phyloP scores from a whole-genome alignment of 352 stramenopile genomes.

The Peronospora belbahrii region DNA sequence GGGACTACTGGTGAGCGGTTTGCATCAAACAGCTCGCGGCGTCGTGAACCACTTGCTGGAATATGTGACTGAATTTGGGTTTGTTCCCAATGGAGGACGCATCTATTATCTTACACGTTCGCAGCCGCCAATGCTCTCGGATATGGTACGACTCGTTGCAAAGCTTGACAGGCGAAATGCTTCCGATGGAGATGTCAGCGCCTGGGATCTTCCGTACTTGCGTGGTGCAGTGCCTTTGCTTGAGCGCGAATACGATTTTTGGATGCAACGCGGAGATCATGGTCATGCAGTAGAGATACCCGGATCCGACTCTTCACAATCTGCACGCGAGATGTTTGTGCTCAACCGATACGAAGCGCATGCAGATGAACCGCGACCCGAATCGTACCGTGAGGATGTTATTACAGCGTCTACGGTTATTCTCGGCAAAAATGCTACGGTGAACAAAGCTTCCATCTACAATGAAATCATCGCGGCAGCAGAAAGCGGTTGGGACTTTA shows the following conservation, averaged over 20 bases:
- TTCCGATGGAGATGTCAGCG: slow-evolving; percentile 17
- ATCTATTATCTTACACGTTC: slow-evolving; percentile 88
- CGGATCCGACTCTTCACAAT: slow-evolving; percentile 2
- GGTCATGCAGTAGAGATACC: slow-evolving; percentile 47
- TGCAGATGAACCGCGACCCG: slow-evolving; percentile 55
- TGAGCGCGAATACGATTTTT: slow-evolving; percentile 75
- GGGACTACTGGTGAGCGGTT: slow-evolving; percentile 69
- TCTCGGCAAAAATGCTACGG: background rate
- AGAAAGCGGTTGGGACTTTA: slow-evolving; percentile 88
- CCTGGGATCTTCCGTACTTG: slow-evolving; percentile 46
- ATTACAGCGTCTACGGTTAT: slow-evolving; percentile 9
- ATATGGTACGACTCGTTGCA: slow-evolving; percentile 68
- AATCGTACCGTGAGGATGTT: slow-evolving; percentile 84
- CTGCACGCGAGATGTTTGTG: slow-evolving; percentile 20
- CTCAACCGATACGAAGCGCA: slow-evolving; percentile 73
- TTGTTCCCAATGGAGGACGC: slow-evolving; percentile 85
- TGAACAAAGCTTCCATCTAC: slow-evolving; percentile 43
- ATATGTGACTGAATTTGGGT: slow-evolving; percentile 79
- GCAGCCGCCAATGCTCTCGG: slow-evolving; percentile 87
- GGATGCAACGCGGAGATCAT: slow-evolving; percentile 56
- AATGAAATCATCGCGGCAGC: slow-evolving; percentile 69
- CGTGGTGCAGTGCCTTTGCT: slow-evolving; percentile 41
- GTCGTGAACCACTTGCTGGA: slow-evolving; percentile 84
- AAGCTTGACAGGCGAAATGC: slow-evolving; percentile 3
- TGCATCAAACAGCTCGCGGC: slow-evolving; percentile 63